Base-by-base conservation (phyloP, 176 grass and related monocot genomes). In the Oryza glumipatula region DNA sequence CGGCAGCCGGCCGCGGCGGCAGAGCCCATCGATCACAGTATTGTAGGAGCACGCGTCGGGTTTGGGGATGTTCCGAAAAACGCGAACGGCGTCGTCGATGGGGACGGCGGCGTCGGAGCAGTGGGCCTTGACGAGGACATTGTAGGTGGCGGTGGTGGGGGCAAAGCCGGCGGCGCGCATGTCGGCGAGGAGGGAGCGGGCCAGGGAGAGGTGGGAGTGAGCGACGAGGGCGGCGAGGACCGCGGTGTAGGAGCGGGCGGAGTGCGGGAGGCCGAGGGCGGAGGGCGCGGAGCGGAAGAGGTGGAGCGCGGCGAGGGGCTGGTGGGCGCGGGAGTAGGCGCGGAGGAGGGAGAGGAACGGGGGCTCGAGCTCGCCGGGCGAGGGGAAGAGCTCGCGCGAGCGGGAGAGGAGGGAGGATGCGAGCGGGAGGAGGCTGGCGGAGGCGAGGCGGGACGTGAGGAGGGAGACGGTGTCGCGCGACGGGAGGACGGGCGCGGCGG, bases 21-120 rank as follows among this genome's bases (percentile, higher is more conserved):
- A 98, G 23, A 98, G 58, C 22, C 93, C 93, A 9, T 95, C 93
- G 21, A 98, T 89, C 41, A 92, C 36, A 13, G 91, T 98, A 80
- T 94, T 94, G 76, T 95, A 98, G 10, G 93, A 95, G 67, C 91
- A 98, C 3, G 88, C 83, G 48, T 98, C 93, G 1, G 91, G 87
- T 61, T 89, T 85, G 13, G 78, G 71, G 60, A 89, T 92, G 33
- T 67, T 83, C 16, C 76, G 65, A 44, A 95, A 94, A 36, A 95
- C 47, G 4, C 78, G 86, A 9, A 94, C 36, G 1, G 83, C 88
- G 3, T 88, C 72, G 6, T 91, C 84, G 68, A 94, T 73, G 28
- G 81, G 81, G 39, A 75, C 36, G 26, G 65, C 60, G 26, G 81
- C 61, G 60, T 83, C 79, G 49, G 82, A 89, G 85, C 93, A 98